Percentiles rank a stretch among this genome's conserved stretches.
phyloP scores from a whole-genome alignment of 2,329 filamentous ascomycete species.

The Dactylonectria estremocensis region DNA sequence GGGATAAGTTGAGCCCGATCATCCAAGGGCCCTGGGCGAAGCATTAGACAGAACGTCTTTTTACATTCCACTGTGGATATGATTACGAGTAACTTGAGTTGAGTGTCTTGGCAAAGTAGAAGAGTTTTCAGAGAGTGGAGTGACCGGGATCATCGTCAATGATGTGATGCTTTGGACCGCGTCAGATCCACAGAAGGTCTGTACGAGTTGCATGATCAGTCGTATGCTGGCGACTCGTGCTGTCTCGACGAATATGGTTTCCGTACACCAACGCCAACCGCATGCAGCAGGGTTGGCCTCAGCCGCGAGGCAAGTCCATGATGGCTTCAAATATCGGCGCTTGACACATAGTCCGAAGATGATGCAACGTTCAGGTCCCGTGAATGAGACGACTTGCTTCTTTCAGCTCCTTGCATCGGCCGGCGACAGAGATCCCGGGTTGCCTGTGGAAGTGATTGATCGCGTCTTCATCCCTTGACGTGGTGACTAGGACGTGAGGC shows the following conservation, averaged over 20 bases:
- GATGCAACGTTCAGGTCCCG: not conserved
- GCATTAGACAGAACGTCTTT: not conserved
- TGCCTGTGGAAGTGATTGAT: not conserved
- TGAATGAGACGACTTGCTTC: constrained; percentile 8
- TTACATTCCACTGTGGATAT: constrained; percentile 13
- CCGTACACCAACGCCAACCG: not conserved
- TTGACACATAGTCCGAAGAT: constrained; percentile 3
- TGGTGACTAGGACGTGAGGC: constrained; percentile 7
- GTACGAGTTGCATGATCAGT: constrained; percentile 20
- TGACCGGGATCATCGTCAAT: constrained; percentile 18
- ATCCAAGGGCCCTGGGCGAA: not conserved
- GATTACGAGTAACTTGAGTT: constrained; percentile 5
- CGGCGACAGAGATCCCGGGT: constrained; percentile 1
- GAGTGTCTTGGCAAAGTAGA: constrained; percentile 23
- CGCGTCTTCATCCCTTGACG: not conserved
- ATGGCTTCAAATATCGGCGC: not conserved
- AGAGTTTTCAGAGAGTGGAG: constrained; percentile 33
- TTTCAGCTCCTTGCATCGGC: constrained; percentile 20
- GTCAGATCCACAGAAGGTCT: constrained; percentile 12
- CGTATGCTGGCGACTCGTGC: constrained; percentile 28
- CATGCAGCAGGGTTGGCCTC: not conserved
- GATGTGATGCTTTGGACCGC: constrained; percentile 18
- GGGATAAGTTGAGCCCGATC: constrained; percentile 2
- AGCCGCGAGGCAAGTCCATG: not conserved
- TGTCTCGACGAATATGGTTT: not conserved